These are phyloP conservation scores for Cadophora luteo-olivacea DNA, from an alignment of 2,329 filamentous ascomycete species.

Conservation along the genomic window DNA sequence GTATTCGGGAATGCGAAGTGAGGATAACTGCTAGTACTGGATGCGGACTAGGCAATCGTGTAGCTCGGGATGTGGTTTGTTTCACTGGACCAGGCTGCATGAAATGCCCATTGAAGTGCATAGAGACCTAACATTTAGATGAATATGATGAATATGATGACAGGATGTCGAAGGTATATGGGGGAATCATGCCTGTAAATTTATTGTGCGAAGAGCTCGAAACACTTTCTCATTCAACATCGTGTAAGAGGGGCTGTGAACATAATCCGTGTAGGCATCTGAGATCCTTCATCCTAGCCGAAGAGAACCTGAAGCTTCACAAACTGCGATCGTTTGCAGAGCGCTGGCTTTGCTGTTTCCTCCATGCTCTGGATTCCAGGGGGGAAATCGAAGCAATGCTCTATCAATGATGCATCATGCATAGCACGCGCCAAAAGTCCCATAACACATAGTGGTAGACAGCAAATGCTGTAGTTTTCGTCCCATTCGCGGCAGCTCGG, in stretches of 20 bases:
- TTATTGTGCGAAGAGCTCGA: too few relatives aligned
- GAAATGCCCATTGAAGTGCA: not conserved
- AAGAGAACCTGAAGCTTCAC: too few relatives aligned
- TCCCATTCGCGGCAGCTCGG: not conserved
- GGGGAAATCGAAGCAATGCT: too few relatives aligned
- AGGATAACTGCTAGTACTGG: not conserved
- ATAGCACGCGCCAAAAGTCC: not conserved
- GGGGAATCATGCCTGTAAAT: not conserved
- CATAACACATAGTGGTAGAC: not conserved
- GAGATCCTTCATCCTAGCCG: too few relatives aligned
- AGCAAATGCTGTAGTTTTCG: not conserved
- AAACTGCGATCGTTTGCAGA: not conserved
- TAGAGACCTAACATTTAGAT: not conserved
- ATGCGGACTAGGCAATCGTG: not conserved
- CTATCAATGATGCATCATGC: too few relatives aligned
- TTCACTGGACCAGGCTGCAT: not conserved
- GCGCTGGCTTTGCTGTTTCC: not conserved
- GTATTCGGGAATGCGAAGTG: not conserved
- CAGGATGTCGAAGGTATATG: not conserved
- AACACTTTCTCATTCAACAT: too few relatives aligned
- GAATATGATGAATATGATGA: not conserved
- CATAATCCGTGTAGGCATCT: too few relatives aligned
- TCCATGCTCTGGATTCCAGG: too few relatives aligned
- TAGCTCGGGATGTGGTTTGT: not conserved
- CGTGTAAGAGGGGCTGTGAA: too few relatives aligned